Evolutionary conservation across 73 alveolate genomes (phyloP), one percentile per base, ranked within the genome.

Genomic region (Halteria grandinella): DNA sequence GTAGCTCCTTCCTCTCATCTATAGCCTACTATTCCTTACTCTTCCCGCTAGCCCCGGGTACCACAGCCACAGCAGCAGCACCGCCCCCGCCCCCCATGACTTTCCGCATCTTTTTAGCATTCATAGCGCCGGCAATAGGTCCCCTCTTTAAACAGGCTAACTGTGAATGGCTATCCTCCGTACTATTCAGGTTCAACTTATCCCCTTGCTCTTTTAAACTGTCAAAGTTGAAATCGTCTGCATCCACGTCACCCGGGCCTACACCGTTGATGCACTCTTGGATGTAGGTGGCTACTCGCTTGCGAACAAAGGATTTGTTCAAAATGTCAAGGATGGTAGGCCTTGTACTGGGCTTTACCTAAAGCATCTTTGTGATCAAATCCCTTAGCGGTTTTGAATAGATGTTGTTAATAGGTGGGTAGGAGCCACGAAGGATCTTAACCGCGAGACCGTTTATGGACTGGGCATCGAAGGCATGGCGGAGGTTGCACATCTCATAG

Each of bases 391-490:
- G 94, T 60, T 77, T 91, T 8, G 98, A 91, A 83, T 97, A 97
- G 66, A 72, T 86, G 31, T 88, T 86, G 69, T 89, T 91, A 31
- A 94, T 75, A 10, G 98, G 98, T 1, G 99, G 96, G 55, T 93
- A 94, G 27, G 95, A 90, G 6, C 99, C 99, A 80, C 92, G 92
- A 48, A 91, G 75, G 8, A 97, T 97, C 75, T 97, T 97, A 28
- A 97, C 91, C 18, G 98, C 98, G 28, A 97, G 95, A 1, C 99
- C 99, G 73, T 97, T 95, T 83, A 97, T 75, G 21, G 97, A 83
- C 75, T 95, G 88, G 10, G 99, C 99, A 82, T 97, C 99, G 78
- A 97, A 97, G 1, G 99, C 99, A 83, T 95, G 99, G 63, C 95
- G 79, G 53, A 94, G 70, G 79, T 92, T 95, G 57, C 99, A 93